These are phyloP conservation scores for Williopsis jadinii DNA, from an alignment of 1,139 yeast genomes.

Conservation along the genomic window DNA sequence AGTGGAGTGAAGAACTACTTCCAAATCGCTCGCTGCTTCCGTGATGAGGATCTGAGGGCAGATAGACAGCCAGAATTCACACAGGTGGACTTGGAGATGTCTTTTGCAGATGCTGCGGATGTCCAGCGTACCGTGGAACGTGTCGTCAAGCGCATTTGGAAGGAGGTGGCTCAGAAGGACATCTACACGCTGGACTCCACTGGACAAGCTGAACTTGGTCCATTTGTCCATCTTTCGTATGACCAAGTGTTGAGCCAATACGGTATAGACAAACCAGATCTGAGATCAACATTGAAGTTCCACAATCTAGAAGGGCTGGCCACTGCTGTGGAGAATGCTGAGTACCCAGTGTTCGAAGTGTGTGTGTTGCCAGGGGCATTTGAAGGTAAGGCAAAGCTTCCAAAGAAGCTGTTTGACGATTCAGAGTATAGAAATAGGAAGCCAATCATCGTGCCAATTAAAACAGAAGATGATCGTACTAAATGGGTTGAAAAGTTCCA, in stretches of 20 bases:
- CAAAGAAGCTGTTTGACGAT: slow-evolving; percentile 34
- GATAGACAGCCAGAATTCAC: slow-evolving; percentile 98
- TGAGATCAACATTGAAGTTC: slow-evolving; percentile 56
- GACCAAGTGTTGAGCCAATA: slow-evolving; percentile 60
- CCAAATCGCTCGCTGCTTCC: slow-evolving; percentile 88
- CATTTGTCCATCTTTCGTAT: slow-evolving; percentile 49
- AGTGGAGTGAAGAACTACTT: slow-evolving; percentile 83
- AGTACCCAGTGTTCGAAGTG: slow-evolving; percentile 61
- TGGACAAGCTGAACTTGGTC: slow-evolving; percentile 20
- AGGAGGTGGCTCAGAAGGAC: slow-evolving; percentile 25
- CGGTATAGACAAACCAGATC: slow-evolving; percentile 95
- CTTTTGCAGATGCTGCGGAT: slow-evolving; percentile 63
- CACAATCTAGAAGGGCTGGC: slow-evolving; percentile 39
- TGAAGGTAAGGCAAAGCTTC: slow-evolving; percentile 26
- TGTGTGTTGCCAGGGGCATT: slow-evolving; percentile 53
- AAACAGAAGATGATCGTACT: slow-evolving; percentile 29
- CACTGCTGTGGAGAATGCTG: slow-evolving; percentile 27
- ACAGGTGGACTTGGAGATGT: slow-evolving; percentile 91
- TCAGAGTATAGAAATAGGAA: slow-evolving; percentile 48
- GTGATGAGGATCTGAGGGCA: slow-evolving; percentile 91
- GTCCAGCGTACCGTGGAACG: slow-evolving; percentile 62
- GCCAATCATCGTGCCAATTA: slow-evolving; percentile 51
- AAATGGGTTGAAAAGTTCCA: slow-evolving; percentile 40
- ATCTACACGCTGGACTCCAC: slow-evolving; percentile 20
- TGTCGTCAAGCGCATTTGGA: slow-evolving; percentile 53